Base-by-base conservation (phyloP, 805 yeast genomes). In the Starmera caribaea region DNA sequence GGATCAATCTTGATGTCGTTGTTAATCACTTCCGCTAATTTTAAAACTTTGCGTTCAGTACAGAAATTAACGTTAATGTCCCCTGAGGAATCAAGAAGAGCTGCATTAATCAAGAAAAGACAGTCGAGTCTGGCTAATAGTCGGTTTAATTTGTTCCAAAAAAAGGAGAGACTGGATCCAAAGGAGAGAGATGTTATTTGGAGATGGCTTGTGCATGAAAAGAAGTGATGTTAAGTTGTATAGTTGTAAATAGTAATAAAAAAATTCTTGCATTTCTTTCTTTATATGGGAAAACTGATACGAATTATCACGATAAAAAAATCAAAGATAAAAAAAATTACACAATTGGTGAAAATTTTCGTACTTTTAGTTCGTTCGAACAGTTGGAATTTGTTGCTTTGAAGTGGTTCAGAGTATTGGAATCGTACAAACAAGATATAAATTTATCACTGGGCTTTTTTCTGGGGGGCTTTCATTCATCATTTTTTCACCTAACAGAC, bases 31-130 rank as follows among this genome's bases (percentile, higher is more conserved):
- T 49, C 69, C 28, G 58, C 69, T 34, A 79, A 79, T 49, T 75
- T 80, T 58, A 65, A 67, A 35, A 74, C 74, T 13, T 58, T 84
- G 33, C 66, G 71, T 39, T 62, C 72, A 14, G 86, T 84, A 0
- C 87, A 82, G 42, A 75, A 70, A 43, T 58, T 83, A 49, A 79
- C 89, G 1, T 74, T 81, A 73, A 75, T 74, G 53, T 58, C 64
- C 37, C 61, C 35, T 17, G 35, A 24, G 11, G 35, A 33, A 13
- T 33, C 35, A 13, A 33, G 24, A 21, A 33, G 35, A 21, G 35
- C 29, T n/a, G 12, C 14, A 3, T 13, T 15, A 7, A 3, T 45
- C 45, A 17, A 48, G 45, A 17, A 28, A 5, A 26, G 27, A 15
- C 17, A 35, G 14, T 12, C 27, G 12, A 15, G 6, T 10, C 9